These are phyloP conservation scores for Fusarium nelsonii DNA, from an alignment of 2,329 filamentous ascomycete species.

Conservation along the genomic window DNA sequence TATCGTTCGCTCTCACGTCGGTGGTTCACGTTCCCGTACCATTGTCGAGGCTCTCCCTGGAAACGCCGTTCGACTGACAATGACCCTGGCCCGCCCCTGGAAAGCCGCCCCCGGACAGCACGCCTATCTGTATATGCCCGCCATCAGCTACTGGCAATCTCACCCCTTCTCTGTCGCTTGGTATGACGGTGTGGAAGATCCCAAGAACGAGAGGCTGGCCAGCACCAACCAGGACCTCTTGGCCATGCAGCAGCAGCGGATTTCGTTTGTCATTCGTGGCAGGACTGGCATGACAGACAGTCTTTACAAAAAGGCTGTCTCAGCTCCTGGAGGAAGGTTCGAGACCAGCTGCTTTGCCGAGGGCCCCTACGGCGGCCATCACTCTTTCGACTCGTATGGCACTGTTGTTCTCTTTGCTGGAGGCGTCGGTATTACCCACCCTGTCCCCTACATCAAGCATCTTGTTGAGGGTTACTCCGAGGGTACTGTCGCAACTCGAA, in stretches of 20 bases:
- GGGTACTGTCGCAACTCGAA: conserved; percentile 77
- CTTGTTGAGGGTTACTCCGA: conserved; percentile 76
- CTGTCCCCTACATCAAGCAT: conserved; percentile 79
- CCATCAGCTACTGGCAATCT: conserved; percentile 77
- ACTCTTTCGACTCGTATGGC: conserved; percentile 79
- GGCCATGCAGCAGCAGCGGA: conserved; percentile 70
- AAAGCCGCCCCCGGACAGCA: conserved; percentile 80
- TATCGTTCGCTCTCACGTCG: conserved; percentile 74
- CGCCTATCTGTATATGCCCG: conserved; percentile 82
- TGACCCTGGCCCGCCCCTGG: conserved; percentile 82
- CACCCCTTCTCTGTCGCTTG: conserved; percentile 85
- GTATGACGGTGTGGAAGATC: conserved; percentile 73
- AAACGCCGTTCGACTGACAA: conserved; percentile 78
- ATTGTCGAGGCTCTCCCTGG: conserved; percentile 81
- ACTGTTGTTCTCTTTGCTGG: conserved; percentile 84
- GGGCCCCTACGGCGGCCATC: conserved; percentile 81
- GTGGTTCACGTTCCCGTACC: conserved; percentile 74
- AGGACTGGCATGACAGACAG: conserved; percentile 79
- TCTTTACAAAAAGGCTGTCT: conserved; percentile 75
- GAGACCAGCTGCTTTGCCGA: conserved; percentile 76
- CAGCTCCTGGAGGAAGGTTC: conserved; percentile 71
- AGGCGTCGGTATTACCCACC: conserved; percentile 84
- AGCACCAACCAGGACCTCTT: conserved; percentile 70
- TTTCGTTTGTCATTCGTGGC: conserved; percentile 80
- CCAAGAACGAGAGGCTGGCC: conserved; percentile 67